These are phyloP conservation scores for Sequoiadendron giganteum DNA, from an alignment of 75 land plant species.

Conservation along the genomic window DNA sequence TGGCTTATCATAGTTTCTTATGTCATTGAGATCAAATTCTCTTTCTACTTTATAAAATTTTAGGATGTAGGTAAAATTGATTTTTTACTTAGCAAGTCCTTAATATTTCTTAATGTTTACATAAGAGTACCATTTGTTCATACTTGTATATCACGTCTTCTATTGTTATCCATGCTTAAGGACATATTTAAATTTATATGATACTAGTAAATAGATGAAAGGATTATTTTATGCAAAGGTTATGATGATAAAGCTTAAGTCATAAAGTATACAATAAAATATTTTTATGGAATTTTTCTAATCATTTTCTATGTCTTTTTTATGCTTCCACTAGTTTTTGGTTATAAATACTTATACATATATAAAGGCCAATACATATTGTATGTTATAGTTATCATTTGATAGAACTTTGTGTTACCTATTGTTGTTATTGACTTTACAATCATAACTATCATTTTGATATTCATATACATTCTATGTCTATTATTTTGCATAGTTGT, in stretches of 20 bases:
- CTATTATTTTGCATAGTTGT: no score
- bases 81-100: neutral
- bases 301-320: no score
- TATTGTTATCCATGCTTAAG: neutral
- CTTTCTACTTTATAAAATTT: neutral
- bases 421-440: no score
- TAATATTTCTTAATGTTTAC: neutral
- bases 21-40: neutral
- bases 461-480: no score
- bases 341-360: no score
- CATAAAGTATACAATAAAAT: neutral
- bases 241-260: neutral
- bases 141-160: neutral
- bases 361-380: no score
- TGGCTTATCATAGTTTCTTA: neutral
- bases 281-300: no score
- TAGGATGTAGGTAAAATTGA: neutral
- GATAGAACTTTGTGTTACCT: no score
- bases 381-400: no score
- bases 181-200: neutral
- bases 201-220: neutral
- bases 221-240: neutral
- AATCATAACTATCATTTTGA: no score
- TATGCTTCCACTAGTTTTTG: no score
- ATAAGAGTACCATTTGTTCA: neutral